phyloP scores from a whole-genome alignment of 1,139 yeast species.

The Magnusiomyces sp. region DNA sequence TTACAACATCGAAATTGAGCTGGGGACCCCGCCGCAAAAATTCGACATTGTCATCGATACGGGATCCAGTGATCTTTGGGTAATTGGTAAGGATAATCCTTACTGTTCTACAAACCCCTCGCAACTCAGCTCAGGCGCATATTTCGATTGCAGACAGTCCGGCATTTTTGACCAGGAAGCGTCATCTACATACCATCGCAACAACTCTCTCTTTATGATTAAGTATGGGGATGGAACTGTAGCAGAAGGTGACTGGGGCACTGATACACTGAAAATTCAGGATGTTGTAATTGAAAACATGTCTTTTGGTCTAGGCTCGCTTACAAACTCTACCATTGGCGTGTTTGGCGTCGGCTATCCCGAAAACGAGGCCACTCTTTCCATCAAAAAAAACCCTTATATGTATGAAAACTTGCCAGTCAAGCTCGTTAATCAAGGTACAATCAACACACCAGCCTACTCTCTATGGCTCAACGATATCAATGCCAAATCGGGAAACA shows the following conservation, averaged over 20 bases:
- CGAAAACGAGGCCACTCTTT: constrained; percentile 18
- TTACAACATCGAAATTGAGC: constrained; percentile 37
- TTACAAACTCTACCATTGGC: constrained; percentile 27
- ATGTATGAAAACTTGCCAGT: constrained; percentile 39
- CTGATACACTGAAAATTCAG: constrained; percentile 33
- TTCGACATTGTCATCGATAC: constrained; percentile 54
- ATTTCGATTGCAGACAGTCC: constrained; percentile 10
- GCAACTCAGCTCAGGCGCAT: constrained; percentile 25
- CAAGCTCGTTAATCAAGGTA: constrained; percentile 40
- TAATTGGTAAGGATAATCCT: constrained; percentile 33
- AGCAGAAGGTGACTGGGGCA: constrained; percentile 44
- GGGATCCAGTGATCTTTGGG: constrained; percentile 66
- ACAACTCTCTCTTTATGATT: constrained; percentile 21
- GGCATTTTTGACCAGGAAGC: constrained; percentile 8
- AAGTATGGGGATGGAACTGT: constrained; percentile 24
- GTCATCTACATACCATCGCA: constrained; percentile 10
- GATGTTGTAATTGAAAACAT: constrained; percentile 16
- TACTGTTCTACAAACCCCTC: constrained; percentile 21
- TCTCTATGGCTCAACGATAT: constrained; percentile 45
- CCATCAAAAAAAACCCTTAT: constrained; percentile 15
- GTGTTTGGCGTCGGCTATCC: constrained; percentile 28
- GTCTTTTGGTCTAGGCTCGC: constrained; percentile 26
- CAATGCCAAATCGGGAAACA: constrained; percentile 38
- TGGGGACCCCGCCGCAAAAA: constrained; percentile 50
- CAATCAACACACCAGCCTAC: constrained; percentile 42